Evolutionary conservation across 305 asterid species (phyloP), one percentile per base, ranked within the genome.

Genomic region (Solanum hybrid): DNA sequence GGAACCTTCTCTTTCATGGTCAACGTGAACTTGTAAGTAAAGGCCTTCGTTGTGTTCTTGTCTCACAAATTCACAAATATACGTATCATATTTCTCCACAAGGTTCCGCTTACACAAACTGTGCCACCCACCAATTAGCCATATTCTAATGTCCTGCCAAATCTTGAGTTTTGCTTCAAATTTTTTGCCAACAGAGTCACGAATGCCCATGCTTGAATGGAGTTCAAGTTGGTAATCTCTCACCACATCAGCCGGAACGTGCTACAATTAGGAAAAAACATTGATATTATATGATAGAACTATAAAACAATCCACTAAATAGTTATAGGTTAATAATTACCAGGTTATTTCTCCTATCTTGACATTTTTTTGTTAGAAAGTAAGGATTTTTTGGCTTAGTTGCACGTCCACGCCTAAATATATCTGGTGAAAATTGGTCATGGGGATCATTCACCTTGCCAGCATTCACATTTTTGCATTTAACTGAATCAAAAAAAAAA

Each of bases 31-130:
- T 24, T 69, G 76, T 24, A 24, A 4, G 76, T 69, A 69, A 24
- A 1, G 31, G 1, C 8, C 76, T 24, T 42, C 1, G 3, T 5
- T 3, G 10, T 13, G 26, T 29, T 40, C 18, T 18, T 34, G 79
- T 77, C 40, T 88, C n/a, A 91, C 89, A 51, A 94, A 93, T 88
- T 94, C 95, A 77, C 95, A 94, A n/a, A 94, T 84, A 91, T 94
- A 92, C 0, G 16, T 26, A 3, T 94, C 92, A 3, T 89, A 46
- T 11, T 18, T 51, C n/a, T 51, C 67, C 1, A 51, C 85, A 67
- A 36, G 33, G 89, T 95, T 93, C 9, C 0, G 1, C 24, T 8
- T 61, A 61, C 26, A 61, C 2, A 61, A 61, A 61, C 5, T 61
- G 12, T 2, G 26, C 71, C 16, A 67, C 6, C 7, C 1, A 1